Evolutionary conservation across 2,329 filamentous ascomycete genomes (phyloP).

Genomic region (Colletotrichum gigasporum): DNA sequence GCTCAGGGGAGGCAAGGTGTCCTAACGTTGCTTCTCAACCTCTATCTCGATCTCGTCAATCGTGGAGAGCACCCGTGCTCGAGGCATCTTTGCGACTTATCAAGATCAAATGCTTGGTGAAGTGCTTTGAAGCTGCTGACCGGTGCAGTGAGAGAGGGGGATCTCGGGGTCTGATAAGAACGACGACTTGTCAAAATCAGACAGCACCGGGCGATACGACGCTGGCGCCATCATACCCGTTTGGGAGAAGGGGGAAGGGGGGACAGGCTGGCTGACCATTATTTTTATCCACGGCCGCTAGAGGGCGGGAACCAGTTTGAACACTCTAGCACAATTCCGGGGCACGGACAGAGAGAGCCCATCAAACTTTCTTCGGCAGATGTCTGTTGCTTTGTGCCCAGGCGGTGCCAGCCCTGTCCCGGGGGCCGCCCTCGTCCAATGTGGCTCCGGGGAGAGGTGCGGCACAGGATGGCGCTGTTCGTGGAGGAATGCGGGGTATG

Average conservation of each 20-base stretch:
- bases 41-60: not conserved
- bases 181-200: too few species aligned
- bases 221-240: not conserved
- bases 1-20: too few species aligned
- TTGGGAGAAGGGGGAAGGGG: not conserved
- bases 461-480: not conserved
- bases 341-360: not conserved
- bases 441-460: not conserved
- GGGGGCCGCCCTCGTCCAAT: not conserved
- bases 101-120: too few species aligned
- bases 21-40: not conserved
- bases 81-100: too few species aligned
- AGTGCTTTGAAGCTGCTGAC: too few species aligned
- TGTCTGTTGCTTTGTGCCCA: not conserved
- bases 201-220: not conserved
- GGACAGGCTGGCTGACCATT: not conserved
- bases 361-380: conserved; percentile 8
- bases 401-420: not conserved
- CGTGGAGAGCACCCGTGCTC: not conserved
- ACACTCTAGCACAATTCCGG: too few species aligned
- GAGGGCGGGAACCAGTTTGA: not conserved
- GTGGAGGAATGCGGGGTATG: conserved; percentile 1
- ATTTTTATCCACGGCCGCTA: not conserved
- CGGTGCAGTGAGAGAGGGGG: too few species aligned
- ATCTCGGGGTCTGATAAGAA: too few species aligned